Conservation (phyloP, 768 basidiomycete genomes). For the Serendipita sp. region DNA sequence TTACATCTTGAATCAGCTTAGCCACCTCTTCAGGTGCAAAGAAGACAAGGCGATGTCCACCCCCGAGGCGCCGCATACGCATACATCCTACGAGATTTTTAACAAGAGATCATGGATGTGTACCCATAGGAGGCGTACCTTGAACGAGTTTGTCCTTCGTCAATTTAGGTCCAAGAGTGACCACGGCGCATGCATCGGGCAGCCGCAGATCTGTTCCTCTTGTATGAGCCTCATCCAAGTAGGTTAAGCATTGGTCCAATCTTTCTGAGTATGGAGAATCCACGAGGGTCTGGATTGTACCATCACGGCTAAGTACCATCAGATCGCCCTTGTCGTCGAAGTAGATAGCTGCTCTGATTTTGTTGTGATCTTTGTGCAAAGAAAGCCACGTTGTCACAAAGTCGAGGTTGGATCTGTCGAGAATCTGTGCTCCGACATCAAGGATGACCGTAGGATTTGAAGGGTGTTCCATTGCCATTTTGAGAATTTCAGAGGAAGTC, state of each 20-base stretch:
- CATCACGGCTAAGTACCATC: constrained; percentile 24
- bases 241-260: constrained; percentile 27
- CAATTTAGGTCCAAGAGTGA: constrained; percentile 34
- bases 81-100: constrained; percentile 29
- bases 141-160: constrained; percentile 38
- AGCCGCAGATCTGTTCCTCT: constrained; percentile 39
- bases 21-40: constrained; percentile 31
- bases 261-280: constrained; percentile 25
- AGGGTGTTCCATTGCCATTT: background rate
- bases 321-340: constrained; percentile 26
- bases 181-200: constrained; percentile 29
- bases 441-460: constrained; percentile 23
- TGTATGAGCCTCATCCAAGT: constrained; percentile 39
- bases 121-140: constrained; percentile 28
- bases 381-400: constrained; percentile 17
- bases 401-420: constrained; percentile 31
- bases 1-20: constrained; percentile 21
- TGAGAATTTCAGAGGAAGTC: background rate
- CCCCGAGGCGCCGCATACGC: constrained; percentile 36
- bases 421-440: constrained; percentile 42
- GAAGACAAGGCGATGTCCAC: constrained; percentile 31
- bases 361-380: background rate
- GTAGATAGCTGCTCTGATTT: constrained; percentile 22
- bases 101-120: too few relatives aligned
- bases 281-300: constrained; percentile 20